These are phyloP conservation scores for Rhizophora apiculata DNA, from an alignment of 345 rosid genomes.

Conservation along the genomic window DNA sequence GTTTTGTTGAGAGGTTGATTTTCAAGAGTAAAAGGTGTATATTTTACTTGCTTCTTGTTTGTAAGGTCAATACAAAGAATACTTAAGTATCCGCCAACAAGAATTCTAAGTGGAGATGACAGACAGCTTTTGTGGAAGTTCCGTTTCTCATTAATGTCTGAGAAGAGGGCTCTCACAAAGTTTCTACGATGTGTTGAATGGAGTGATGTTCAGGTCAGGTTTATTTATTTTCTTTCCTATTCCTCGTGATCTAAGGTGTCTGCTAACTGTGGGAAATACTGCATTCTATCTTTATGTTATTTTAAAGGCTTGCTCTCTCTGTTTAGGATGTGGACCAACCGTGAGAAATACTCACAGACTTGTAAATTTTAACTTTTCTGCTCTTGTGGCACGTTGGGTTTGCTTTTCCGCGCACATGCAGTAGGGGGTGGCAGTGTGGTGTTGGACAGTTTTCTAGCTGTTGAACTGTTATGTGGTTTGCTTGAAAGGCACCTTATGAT, in stretches of 20 bases:
- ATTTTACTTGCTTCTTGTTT: slow-evolving; percentile 24
- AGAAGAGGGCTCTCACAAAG: slow-evolving; percentile 96
- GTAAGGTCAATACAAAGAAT: slow-evolving; percentile 77
- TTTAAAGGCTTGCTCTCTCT: not conserved
- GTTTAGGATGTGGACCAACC: too few relatives aligned
- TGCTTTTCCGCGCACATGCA: too few relatives aligned
- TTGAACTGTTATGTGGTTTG: too few relatives aligned
- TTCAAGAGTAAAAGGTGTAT: slow-evolving; percentile 11
- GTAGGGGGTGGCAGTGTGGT: too few relatives aligned
- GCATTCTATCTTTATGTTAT: not conserved
- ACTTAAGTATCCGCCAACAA: slow-evolving; percentile 87
- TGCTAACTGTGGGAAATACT: slow-evolving; percentile 2
- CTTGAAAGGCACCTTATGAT: too few relatives aligned
- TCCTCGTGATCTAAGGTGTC: not conserved
- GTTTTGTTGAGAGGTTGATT: not conserved
- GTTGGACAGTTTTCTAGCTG: too few relatives aligned
- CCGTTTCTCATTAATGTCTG: slow-evolving; percentile 88
- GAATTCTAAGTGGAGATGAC: slow-evolving; percentile 89
- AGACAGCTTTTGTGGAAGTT: slow-evolving; percentile 98
- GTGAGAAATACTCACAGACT: too few relatives aligned
- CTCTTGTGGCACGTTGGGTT: too few relatives aligned
- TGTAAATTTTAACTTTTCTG: too few relatives aligned
- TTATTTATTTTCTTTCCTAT: slow-evolving; percentile 11
- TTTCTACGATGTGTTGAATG: slow-evolving; percentile 93
- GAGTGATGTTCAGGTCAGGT: slow-evolving; percentile 91